Base-by-base conservation (phyloP, 176 grass and related monocot genomes). In the Aegilops bicornis region DNA sequence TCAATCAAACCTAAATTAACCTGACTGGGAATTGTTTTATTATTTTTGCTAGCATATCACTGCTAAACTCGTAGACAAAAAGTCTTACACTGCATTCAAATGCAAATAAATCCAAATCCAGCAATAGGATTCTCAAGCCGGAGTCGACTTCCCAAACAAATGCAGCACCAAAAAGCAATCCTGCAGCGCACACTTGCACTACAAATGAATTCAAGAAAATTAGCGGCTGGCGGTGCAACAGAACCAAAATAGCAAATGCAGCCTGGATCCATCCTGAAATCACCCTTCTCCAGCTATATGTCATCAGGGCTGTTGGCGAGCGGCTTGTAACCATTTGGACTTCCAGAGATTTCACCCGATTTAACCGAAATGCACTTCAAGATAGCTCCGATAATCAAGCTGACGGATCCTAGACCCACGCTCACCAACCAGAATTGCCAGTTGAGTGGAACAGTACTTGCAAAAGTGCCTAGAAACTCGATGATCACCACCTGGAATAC, bases 401-500 rank as follows among this genome's bases (percentile, higher is more conserved):
- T 94, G 59, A 96, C 73, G 27, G 92, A 94, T 7, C 97, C 97
- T 17, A 98, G 60, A 35, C 89, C 79, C 1, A 98, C 29, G 64
- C 97, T 96, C 13, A 96, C 24, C 65, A 92, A 69, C 97, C 97
- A 98, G 56, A 76, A 88, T 47, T 92, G 80, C 97, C 92, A 91
- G 37, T 50, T 91, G 22, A 98, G 92, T 22, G 94, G 97, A 56
- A 92, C 92, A 4, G 97, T 98, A 54, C 90, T 96, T 16, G 97
- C 97, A 35, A 96, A 96, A 2, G 84, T 17, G 12, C 97, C 97
- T 6, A 98, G 97, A 22, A 98, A 91, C 35, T 98, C 97, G 30
- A 98, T 91, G 83, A 98, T 98, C 69, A 96, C 84, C 75, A 92
- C 90, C 79, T 98, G 97, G 77, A 98, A 98, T 67, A 81, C 65